Percentiles rank a stretch among this genome's conserved stretches.
Conservation (phyloP, 2,329 filamentous ascomycete species). For the Hirsutella rhossiliensis region DNA sequence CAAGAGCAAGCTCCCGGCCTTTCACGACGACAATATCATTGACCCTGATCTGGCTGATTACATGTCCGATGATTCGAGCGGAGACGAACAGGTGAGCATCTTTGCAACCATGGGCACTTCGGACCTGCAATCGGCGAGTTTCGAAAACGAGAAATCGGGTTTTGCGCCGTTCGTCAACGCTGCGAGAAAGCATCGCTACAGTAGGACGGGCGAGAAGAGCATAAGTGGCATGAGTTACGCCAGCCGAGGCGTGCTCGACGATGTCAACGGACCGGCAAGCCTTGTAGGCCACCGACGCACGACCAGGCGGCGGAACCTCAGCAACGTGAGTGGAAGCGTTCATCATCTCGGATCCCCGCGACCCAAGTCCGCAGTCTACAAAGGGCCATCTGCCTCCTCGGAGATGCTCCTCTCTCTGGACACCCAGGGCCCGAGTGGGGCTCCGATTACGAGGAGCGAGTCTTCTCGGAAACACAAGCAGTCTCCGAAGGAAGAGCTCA, state of each 20-base stretch:
- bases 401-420: constrained; percentile 39
- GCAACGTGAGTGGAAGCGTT: constrained; percentile 61
- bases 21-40: constrained; percentile 97
- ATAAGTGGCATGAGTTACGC: constrained; percentile 57
- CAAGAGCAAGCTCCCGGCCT: constrained; percentile 67
- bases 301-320: constrained; percentile 67
- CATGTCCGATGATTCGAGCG: constrained; percentile 91
- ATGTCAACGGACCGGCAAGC: constrained; percentile 42
- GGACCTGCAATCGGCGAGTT: constrained; percentile 50
- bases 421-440: constrained; percentile 27
- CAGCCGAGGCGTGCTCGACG: constrained; percentile 53
- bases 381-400: constrained; percentile 40
- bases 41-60: constrained; percentile 92
- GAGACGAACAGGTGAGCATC: constrained; percentile 81
- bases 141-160: constrained; percentile 62
- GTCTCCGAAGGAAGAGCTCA: constrained; percentile 70
- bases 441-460: constrained; percentile 59
- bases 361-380: constrained; percentile 42
- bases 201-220: constrained; percentile 62
- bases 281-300: constrained; percentile 49
- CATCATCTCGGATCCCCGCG: constrained; percentile 64
- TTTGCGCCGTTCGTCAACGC: constrained; percentile 62
- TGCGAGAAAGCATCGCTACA: constrained; percentile 59
- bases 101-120: constrained; percentile 63
- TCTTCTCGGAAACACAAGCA: constrained; percentile 67